These are phyloP conservation scores for Phialemonium atrogriseum DNA, from an alignment of 2,329 filamentous ascomycete genomes.

Conservation along the genomic window DNA sequence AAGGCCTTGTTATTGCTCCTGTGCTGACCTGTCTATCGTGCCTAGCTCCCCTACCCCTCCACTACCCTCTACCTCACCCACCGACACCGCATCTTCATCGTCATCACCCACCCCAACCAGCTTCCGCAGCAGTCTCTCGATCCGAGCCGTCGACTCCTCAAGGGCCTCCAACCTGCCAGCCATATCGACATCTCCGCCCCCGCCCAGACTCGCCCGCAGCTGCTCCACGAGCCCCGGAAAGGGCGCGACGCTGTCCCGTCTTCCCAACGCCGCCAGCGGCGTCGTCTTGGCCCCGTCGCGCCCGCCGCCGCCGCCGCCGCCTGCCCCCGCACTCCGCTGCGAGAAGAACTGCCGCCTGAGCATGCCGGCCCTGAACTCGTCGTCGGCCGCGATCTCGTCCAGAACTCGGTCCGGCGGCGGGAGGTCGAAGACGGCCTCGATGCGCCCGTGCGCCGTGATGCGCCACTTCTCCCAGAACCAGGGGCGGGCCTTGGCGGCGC, in stretches of 20 bases:
- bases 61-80: constrained; percentile 9
- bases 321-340: constrained; percentile 29
- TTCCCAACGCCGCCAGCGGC: constrained; percentile 16
- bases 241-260: constrained; percentile 46
- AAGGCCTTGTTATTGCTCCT: no score
- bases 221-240: constrained; percentile 45
- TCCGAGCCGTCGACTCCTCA: constrained; percentile 37
- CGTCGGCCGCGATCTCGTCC: constrained; percentile 49
- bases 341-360: constrained; percentile 49
- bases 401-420: constrained; percentile 55
- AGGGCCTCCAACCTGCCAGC: constrained; percentile 36
- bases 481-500: constrained; percentile 3
- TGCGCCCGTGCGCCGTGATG: constrained; percentile 63
- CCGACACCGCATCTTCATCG: constrained; percentile 4
- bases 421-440: constrained; percentile 65
- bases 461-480: constrained; percentile 61
- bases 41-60: constrained; percentile 4
- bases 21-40: no score
- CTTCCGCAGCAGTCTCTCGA: constrained; percentile 21
- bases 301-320: constrained; percentile 4
- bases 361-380: constrained; percentile 49
- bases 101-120: constrained; percentile 11
- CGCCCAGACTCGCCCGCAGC: constrained; percentile 38
- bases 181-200: constrained; percentile 37
- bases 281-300: constrained; percentile 8